phyloP scores from a whole-genome alignment of 345 rosid genomes.

The Stellera chamaejasme region DNA sequence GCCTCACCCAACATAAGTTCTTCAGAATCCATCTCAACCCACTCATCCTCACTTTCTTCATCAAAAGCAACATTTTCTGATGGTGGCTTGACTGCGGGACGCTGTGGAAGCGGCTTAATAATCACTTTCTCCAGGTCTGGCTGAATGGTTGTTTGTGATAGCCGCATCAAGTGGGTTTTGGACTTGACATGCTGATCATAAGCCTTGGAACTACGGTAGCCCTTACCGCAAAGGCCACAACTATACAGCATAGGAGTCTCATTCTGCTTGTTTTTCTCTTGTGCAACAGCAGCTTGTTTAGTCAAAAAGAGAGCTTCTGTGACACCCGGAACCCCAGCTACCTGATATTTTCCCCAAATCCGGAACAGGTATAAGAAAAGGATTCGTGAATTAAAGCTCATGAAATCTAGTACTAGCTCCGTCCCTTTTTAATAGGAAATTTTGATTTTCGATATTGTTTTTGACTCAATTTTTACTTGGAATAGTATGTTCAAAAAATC shows the following conservation, averaged over 20 bases:
- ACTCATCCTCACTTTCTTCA: conserved; percentile 57
- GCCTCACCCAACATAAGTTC: conserved; percentile 55
- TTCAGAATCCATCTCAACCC: conserved; percentile 79
- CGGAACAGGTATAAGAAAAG: background rate
- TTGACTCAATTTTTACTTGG: too few species aligned
- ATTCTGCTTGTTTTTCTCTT: conserved; percentile 46
- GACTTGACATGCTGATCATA: conserved; percentile 83
- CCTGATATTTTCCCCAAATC: conserved; percentile 26
- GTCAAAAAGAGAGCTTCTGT: conserved; percentile 74
- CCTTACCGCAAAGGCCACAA: conserved; percentile 67
- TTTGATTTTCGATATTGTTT: too few species aligned
- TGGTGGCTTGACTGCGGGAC: conserved; percentile 23
- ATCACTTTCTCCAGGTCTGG: conserved; percentile 43
- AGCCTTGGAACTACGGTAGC: conserved; percentile 82
- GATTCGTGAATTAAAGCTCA: background rate
- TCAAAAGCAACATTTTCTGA: conserved; percentile 13
- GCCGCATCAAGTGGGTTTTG: conserved; percentile 44
- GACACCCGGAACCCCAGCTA: conserved; percentile 98
- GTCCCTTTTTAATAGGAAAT: too few species aligned
- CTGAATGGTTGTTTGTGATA: conserved; percentile 43
- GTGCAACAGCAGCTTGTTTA: conserved; percentile 59
- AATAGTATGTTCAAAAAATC: too few species aligned
- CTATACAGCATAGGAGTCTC: conserved; percentile 65
- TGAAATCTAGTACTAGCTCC: background rate
- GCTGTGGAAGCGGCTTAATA: conserved; percentile 51